Conservation (phyloP, 352 stramenopile species). For the Phytophthora litchii region DNA sequence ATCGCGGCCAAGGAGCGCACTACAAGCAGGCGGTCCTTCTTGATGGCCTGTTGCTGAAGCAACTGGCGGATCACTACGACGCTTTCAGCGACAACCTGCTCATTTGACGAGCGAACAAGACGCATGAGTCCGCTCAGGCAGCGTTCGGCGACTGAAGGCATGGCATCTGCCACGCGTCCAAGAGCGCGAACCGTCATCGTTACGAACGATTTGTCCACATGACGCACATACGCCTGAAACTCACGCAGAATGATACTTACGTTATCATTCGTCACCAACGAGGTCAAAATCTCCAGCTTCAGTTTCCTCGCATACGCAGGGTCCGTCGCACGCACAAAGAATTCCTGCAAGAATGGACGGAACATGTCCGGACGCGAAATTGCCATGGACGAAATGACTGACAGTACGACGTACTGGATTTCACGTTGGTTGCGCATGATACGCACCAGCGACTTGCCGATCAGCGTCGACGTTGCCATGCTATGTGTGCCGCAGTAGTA, state of each 20-base stretch:
- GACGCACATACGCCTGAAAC: conserved; percentile 96
- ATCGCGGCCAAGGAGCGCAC: conserved; percentile 81
- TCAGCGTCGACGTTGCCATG: conserved; percentile 85
- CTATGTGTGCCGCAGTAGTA: conserved; percentile 96
- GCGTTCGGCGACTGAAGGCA: conserved; percentile 88
- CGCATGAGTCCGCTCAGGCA: conserved; percentile 91
- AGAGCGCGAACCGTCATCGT: conserved; percentile 93
- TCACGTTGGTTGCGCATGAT: conserved; percentile 97
- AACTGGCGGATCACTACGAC: conserved; percentile 96
- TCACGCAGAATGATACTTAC: conserved; percentile 95
- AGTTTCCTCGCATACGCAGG: conserved; percentile 95
- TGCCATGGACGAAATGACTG: conserved; percentile 95
- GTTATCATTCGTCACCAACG: conserved; percentile 91
- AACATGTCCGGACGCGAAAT: conserved; percentile 96
- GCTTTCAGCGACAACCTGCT: conserved; percentile 93
- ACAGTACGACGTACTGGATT: conserved; percentile 98
- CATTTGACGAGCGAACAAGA: conserved; percentile 84
- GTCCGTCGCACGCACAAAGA: conserved; percentile 97
- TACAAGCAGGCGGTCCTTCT: conserved; percentile 79
- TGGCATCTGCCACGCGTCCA: conserved; percentile 92
- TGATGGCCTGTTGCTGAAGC: conserved; percentile 87
- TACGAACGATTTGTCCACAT: conserved; percentile 95
- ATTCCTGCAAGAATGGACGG: conserved; percentile 95
- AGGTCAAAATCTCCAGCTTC: conserved; percentile 98
- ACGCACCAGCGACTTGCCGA: conserved; percentile 96